Evolutionary conservation across 2,329 filamentous ascomycete species (phyloP).

Genomic region (Metarhizium sp.): DNA sequence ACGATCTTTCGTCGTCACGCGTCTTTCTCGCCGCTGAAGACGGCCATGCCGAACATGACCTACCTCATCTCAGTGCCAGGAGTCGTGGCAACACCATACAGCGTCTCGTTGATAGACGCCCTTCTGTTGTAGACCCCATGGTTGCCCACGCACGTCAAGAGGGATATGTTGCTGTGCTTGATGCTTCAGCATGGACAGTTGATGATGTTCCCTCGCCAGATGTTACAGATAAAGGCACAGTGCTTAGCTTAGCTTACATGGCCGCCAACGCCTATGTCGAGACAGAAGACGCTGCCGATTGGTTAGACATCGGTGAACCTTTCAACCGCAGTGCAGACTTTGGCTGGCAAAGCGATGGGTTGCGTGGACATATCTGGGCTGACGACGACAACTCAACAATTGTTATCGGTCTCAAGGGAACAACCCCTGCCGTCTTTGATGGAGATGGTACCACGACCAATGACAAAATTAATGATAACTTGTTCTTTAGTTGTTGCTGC

Average conservation of each 20-base stretch:
- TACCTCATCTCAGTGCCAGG: constrained; percentile 47
- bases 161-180: constrained; percentile 58
- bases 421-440: constrained; percentile 82
- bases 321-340: constrained; percentile 87
- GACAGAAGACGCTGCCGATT: constrained; percentile 61
- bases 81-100: constrained; percentile 65
- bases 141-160: constrained; percentile 61
- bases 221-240: constrained; percentile 73
- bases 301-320: constrained; percentile 68
- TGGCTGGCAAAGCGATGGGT: constrained; percentile 82
- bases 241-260: constrained; percentile 80
- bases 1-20: constrained; percentile 32
- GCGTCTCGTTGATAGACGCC: constrained; percentile 68
- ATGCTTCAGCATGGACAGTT: constrained; percentile 69
- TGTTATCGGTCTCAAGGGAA: constrained; percentile 89
- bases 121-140: constrained; percentile 67
- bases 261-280: constrained; percentile 82
- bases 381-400: constrained; percentile 80
- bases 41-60: constrained; percentile 38
- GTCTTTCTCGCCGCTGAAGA: constrained; percentile 57
- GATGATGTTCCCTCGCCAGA: constrained; percentile 75
- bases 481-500: constrained; percentile 97
- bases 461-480: constrained; percentile 95
- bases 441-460: constrained; percentile 96
- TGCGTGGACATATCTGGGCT: constrained; percentile 86